Percentiles rank a stretch among this genome's conserved stretches.
These are phyloP conservation scores for Loxodes magnus DNA, from an alignment of 73 alveolate genomes.

Conservation along the genomic window DNA sequence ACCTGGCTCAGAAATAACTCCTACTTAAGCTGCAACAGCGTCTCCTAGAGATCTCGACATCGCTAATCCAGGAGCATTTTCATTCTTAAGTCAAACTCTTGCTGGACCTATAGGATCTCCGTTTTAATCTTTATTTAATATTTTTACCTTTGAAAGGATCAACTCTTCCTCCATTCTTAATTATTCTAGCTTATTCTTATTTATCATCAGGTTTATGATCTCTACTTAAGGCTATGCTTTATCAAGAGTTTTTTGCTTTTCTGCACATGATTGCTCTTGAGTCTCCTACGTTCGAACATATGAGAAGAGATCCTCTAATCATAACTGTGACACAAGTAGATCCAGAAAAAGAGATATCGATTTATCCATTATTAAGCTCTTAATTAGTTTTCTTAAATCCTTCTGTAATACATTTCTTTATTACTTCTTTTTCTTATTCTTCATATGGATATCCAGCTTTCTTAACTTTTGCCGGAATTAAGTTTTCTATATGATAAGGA, in stretches of 20 bases:
- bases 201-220: conserved; percentile 87
- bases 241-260: conserved; percentile 38
- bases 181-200: conserved; percentile 71
- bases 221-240: conserved; percentile 38
- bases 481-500: conserved; percentile 31
- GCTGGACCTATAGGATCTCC: conserved; percentile 67
- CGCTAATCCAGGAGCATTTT: conserved; percentile 88
- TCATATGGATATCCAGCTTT: not conserved
- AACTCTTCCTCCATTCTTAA: conserved; percentile 73
- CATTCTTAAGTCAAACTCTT: conserved; percentile 65
- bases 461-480: not conserved
- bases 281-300: conserved; percentile 69
- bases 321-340: conserved; percentile 43
- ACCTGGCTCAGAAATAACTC: conserved; percentile 80
- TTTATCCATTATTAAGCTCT: conserved; percentile 20
- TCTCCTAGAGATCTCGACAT: conserved; percentile 98
- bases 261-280: conserved; percentile 49
- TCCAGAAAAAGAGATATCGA: conserved; percentile 58
- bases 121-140: conserved; percentile 41
- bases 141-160: conserved; percentile 66
- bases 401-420: conserved; percentile 15
- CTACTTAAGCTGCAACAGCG: conserved; percentile 71
- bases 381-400: conserved; percentile 14
- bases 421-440: not conserved
- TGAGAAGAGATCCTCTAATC: conserved; percentile 28